A percentile compares a stretch with the other conserved stretches of the same genome.
These are phyloP conservation scores for Rhizophagus clarus DNA, from an alignment of 192 early-diverging fungal genomes.

Conservation along the genomic window DNA sequence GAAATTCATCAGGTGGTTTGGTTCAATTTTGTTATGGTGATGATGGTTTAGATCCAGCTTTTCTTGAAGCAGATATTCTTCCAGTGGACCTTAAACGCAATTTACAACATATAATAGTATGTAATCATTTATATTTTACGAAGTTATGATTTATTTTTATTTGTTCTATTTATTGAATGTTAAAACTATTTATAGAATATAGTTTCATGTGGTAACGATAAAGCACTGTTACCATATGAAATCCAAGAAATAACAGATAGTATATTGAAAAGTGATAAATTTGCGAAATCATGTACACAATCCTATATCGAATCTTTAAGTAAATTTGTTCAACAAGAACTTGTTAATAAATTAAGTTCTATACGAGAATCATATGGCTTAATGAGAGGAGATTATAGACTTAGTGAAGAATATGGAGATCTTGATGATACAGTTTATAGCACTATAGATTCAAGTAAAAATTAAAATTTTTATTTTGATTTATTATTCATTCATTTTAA, in stretches of 20 bases:
- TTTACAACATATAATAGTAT: conserved; percentile 60
- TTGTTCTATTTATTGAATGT: background rate
- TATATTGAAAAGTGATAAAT: conserved; percentile 45
- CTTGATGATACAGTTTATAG: conserved; percentile 52
- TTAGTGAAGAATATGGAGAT: conserved; percentile 58
- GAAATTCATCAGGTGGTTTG: conserved; percentile 87
- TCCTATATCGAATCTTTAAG: conserved; percentile 65
- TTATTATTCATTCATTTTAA: conserved; percentile 1
- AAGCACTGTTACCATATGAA: conserved; percentile 63
- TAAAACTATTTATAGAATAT: background rate
- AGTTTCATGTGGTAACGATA: conserved; percentile 33
- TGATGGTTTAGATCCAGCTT: conserved; percentile 94
- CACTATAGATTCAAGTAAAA: conserved; percentile 17
- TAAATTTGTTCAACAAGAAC: conserved; percentile 57
- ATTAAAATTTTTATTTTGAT: background rate
- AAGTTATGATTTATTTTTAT: background rate
- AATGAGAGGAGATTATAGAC: conserved; percentile 49
- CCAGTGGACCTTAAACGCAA: conserved; percentile 90
- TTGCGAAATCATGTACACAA: conserved; percentile 42
- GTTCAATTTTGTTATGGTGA: conserved; percentile 97
- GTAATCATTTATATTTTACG: conserved; percentile 11
- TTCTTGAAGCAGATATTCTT: conserved; percentile 84
- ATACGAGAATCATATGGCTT: conserved; percentile 60
- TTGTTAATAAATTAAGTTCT: conserved; percentile 58
- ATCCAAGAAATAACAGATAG: conserved; percentile 55